Percentiles rank a stretch among this genome's conserved stretches.
Conservation (phyloP, 805 yeast genomes). For the Teunomyces panamensis region DNA sequence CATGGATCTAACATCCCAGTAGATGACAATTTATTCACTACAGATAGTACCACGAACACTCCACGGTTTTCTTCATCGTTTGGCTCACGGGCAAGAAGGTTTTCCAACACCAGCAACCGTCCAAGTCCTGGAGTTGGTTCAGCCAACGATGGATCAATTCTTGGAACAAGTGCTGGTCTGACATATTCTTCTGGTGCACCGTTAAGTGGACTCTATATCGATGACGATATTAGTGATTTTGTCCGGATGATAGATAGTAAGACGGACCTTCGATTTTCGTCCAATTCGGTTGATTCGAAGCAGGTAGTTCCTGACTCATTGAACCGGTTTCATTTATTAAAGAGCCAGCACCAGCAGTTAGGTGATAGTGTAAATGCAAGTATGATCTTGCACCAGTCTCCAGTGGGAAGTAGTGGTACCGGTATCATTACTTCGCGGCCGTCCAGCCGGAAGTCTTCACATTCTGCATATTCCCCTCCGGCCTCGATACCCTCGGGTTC, state of each 20-base stretch:
- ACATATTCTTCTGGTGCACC: slow-evolving; percentile 28
- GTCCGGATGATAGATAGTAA: slow-evolving; percentile 68
- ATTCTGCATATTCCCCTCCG: slow-evolving; percentile 27
- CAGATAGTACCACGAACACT: slow-evolving; percentile 31
- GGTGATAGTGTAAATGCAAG: slow-evolving; percentile 57
- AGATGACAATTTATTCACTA: slow-evolving; percentile 24
- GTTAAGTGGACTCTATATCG: slow-evolving; percentile 44
- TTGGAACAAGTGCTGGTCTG: slow-evolving; percentile 39
- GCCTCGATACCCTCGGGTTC: slow-evolving; percentile 23
- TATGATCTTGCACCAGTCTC: slow-evolving; percentile 28
- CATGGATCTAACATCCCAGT: slow-evolving; percentile 34
- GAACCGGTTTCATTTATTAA: slow-evolving; percentile 50
- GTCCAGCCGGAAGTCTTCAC: slow-evolving; percentile 29
- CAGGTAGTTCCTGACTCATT: slow-evolving; percentile 38
- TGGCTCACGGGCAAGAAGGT: slow-evolving; percentile 62
- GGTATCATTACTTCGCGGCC: slow-evolving; percentile 17
- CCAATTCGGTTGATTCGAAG: slow-evolving; percentile 11
- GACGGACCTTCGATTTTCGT: slow-evolving; percentile 44
- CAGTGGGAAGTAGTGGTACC: slow-evolving; percentile 3
- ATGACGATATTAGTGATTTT: slow-evolving; percentile 66
- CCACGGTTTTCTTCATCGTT: slow-evolving; percentile 72
- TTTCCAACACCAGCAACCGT: slow-evolving; percentile 31
- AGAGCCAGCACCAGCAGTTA: slow-evolving; percentile 50
- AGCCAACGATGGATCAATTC: slow-evolving; percentile 17
- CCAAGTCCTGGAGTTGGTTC: slow-evolving; percentile 18